phyloP scores from a whole-genome alignment of 2,329 filamentous ascomycete genomes.

The Hymenoscyphus linearis region DNA sequence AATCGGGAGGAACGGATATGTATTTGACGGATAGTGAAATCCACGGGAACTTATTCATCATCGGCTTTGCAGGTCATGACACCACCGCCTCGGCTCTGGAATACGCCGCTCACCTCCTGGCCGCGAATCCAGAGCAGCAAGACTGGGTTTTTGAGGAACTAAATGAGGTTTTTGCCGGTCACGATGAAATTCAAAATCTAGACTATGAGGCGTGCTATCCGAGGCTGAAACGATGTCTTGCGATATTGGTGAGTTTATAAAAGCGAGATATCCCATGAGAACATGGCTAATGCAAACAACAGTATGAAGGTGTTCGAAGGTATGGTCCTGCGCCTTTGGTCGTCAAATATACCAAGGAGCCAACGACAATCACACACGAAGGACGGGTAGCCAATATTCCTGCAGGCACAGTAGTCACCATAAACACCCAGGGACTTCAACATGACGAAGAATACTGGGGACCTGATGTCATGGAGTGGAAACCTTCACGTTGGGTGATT shows the following conservation, averaged over 20 bases:
- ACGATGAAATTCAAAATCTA: not conserved
- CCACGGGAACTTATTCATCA: constrained; percentile 63
- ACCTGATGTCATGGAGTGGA: not conserved
- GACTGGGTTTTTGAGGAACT: constrained; percentile 61
- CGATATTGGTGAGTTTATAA: constrained; percentile 6
- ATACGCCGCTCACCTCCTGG: constrained; percentile 61
- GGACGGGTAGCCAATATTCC: not conserved
- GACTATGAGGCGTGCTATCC: constrained; percentile 1
- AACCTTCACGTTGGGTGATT: constrained; percentile 1
- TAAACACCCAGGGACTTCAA: not conserved
- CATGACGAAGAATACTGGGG: not conserved
- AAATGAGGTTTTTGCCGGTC: not conserved
- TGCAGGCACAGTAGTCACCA: not conserved
- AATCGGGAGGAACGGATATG: not conserved
- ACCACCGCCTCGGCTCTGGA: constrained; percentile 69
- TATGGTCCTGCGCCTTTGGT: constrained; percentile 49
- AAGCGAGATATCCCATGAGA: not conserved
- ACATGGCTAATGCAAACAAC: not conserved
- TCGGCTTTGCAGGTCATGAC: constrained; percentile 68
- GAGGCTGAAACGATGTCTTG: constrained; percentile 4
- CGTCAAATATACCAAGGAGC: constrained; percentile 35
- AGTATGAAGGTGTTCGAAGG: constrained; percentile 45
- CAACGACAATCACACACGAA: constrained; percentile 9
- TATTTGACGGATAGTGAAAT: constrained; percentile 30
- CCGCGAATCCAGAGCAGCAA: constrained; percentile 58